Evolutionary conservation across 2,329 filamentous ascomycete species (phyloP).

Genomic region (Calonectria pseudoturangicola): DNA sequence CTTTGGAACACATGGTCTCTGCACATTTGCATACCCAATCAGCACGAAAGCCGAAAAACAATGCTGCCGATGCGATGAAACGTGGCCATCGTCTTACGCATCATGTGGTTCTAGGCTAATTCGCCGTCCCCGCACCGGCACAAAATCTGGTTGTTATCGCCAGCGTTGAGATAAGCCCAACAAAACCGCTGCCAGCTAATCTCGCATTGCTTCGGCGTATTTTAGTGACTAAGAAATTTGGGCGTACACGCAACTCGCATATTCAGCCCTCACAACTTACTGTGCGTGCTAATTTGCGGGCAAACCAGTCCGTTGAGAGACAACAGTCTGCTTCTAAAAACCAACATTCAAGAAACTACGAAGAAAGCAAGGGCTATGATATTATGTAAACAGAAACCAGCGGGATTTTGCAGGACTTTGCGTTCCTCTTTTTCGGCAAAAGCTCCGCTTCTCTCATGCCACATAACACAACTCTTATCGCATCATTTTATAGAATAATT

Average conservation of each 20-base stretch:
- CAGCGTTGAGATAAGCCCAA: slow-evolving; percentile 4
- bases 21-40: background rate
- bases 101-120: background rate
- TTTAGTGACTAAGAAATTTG: background rate
- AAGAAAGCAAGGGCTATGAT: no score
- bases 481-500: no score
- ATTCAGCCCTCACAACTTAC: no score
- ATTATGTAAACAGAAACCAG: no score
- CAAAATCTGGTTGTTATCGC: background rate
- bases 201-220: background rate
- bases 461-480: no score
- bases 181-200: background rate
- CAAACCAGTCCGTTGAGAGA: no score
- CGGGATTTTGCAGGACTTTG: no score
- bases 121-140: background rate
- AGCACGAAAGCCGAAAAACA: background rate
- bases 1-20: background rate
- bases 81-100: background rate
- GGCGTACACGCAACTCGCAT: background rate
- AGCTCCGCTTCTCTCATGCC: no score
- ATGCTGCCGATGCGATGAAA: background rate
- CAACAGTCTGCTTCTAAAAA: no score
- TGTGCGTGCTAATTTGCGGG: no score
- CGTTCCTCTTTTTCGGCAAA: no score
- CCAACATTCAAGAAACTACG: no score